Conservation (phyloP, 2,329 filamentous ascomycete genomes). For the Aspergillus amoenus region DNA sequence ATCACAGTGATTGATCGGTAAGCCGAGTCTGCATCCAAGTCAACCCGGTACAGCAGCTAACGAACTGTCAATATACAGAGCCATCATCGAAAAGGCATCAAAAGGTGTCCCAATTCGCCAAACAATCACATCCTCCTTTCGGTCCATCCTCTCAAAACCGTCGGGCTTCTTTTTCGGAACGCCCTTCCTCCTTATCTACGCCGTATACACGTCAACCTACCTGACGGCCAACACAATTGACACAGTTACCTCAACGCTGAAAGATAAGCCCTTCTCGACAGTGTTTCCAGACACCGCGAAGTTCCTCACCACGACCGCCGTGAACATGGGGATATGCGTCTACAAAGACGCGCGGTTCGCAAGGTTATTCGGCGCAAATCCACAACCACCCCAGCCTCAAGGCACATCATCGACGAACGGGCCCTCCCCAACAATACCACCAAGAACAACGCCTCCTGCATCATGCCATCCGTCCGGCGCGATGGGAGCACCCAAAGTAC, state of each 20-base stretch:
- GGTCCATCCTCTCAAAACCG: conserved; percentile 41
- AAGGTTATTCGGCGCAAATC: conserved; percentile 69
- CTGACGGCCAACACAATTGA: conserved; percentile 84
- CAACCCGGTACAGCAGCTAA: neutral
- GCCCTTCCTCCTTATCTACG: conserved; percentile 51
- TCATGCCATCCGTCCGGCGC: conserved; percentile 17
- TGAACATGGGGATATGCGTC: conserved; percentile 82
- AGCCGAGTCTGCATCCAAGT: neutral
- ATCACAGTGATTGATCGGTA: conserved; percentile 87
- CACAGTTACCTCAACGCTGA: conserved; percentile 68
- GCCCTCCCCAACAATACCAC: neutral
- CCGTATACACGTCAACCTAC: conserved; percentile 85
- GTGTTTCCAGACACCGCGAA: conserved; percentile 76
- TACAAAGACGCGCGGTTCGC: conserved; percentile 90
- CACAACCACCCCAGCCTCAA: conserved; percentile 21
- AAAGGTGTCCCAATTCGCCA: conserved; percentile 43
- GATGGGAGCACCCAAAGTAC: conserved; percentile 51
- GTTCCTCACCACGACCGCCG: conserved; percentile 74
- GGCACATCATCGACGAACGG: conserved; percentile 1
- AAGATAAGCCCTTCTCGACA: conserved; percentile 53
- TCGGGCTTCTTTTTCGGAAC: conserved; percentile 47
- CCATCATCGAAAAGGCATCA: conserved; percentile 52
- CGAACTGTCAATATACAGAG: conserved; percentile 27
- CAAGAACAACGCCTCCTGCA: conserved; percentile 14
- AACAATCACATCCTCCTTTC: conserved; percentile 42